Evolutionary conservation across 306 rosid genomes (phyloP).

Genomic region (Citrullus colocynthis): DNA sequence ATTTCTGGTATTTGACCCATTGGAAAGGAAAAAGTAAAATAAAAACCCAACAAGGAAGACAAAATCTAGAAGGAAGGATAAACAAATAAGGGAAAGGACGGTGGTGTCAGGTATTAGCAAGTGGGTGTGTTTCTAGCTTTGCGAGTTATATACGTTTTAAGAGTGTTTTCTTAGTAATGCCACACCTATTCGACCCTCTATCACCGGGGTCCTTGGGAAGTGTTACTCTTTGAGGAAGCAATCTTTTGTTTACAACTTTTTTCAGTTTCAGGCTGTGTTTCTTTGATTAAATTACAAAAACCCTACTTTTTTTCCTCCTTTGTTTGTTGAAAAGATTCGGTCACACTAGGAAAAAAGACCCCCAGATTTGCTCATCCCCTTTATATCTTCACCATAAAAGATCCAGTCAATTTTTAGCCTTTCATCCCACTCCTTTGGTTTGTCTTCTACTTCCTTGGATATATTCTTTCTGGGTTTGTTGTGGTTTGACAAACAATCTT

Average conservation of each 20-base stretch:
- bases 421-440: neutral
- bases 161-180: constrained; percentile 39
- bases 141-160: constrained; percentile 26
- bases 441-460: neutral
- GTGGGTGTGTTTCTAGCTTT: constrained; percentile 49
- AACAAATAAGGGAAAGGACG: constrained; percentile 28
- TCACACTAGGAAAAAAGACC: neutral
- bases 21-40: neutral
- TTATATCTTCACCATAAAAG: neutral
- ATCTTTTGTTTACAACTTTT: constrained; percentile 42
- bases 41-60: constrained; percentile 9
- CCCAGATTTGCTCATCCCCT: neutral
- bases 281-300: neutral
- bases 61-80: constrained; percentile 14
- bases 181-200: constrained; percentile 43
- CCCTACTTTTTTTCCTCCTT: neutral
- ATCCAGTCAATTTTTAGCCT: neutral
- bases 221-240: constrained; percentile 66
- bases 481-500: neutral
- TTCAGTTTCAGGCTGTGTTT: constrained; percentile 7
- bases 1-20: neutral
- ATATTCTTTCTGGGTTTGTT: neutral
- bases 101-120: constrained; percentile 70
- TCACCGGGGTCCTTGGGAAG: constrained; percentile 34
- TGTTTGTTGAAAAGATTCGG: neutral